Evolutionary conservation across 140 eudicot genomes (phyloP), one percentile per base, ranked within the genome.

Genomic region (Erigeron philadelphicus): DNA sequence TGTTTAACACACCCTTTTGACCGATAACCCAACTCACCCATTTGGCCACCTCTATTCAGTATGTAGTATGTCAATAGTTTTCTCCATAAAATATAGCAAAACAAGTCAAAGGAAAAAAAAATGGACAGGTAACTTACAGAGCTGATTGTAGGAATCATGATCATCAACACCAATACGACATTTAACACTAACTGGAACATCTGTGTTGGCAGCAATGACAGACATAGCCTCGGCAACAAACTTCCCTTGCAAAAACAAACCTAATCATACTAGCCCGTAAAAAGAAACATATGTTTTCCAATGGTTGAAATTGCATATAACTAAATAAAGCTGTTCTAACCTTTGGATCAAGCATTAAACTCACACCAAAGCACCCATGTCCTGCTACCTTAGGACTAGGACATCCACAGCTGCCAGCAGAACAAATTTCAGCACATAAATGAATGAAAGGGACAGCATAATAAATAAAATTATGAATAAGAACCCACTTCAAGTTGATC

Each of bases 351-450:
- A 93, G 98, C 98, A 93, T 93, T 55, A 93, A 88, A 31, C 84
- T 80, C 38, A 77, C 98, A 57, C 98, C 98, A 81, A 92, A 92
- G 81, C 98, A 92, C 45, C 98, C 98, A 73, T 87, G 95, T 67
- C 98, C 98, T 78, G 95, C 96, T 77, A 93, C 98, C 84, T 79
- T 84, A 8, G 96, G 96, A 56, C 98, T 93, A 63, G 98, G 98
- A 79, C 96, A 93, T 74, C 98, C 98, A 85, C 98, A 93, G 76
- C 98, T 93, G 83, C 43, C 46, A 59, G 38, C 76, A 44, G 17
- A 63, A 76, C 11, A 61, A 49, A 44, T 49, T 11, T 54, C 25
- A 84, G 61, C 13, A 72, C 43, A 71, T 68, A 56, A 43, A 43
- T n/a, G 58, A 10, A 38, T 38, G 55, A 66, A 42, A 23, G 60